Percentiles rank a stretch among this genome's conserved stretches.
Evolutionary conservation across 495 filamentous ascomycete genomes (phyloP).

Genomic region (Aspergillus carlsbadensis): DNA sequence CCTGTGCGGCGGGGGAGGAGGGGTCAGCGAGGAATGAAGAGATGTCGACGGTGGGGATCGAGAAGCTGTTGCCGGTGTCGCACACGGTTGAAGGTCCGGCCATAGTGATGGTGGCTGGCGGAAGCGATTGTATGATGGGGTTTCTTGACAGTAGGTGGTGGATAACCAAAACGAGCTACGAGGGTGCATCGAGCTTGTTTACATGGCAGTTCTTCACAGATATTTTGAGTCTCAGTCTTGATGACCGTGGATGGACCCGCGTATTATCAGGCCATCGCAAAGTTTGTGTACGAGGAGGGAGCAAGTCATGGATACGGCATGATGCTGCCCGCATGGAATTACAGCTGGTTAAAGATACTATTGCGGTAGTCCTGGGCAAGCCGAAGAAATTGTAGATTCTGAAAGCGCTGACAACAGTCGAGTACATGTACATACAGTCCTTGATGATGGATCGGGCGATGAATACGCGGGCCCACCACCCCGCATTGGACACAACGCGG

Average conservation of each 20-base stretch:
- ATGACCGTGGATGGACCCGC: neutral
- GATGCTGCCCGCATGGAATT: too few relatives aligned
- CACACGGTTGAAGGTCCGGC: too few relatives aligned
- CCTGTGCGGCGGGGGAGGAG: constrained; percentile 16
- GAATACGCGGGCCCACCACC: neutral
- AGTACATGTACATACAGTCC: neutral
- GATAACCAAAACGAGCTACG: too few relatives aligned
- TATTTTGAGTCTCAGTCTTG: neutral
- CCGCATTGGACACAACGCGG: too few relatives aligned
- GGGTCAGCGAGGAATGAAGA: constrained; percentile 31
- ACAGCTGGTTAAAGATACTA: too few relatives aligned
- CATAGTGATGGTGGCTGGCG: neutral
- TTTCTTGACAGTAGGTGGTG: neutral
- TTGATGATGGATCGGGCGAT: too few relatives aligned
- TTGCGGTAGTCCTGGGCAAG: too few relatives aligned
- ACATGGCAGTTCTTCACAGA: neutral
- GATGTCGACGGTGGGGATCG: constrained; percentile 3
- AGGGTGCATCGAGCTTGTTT: neutral
- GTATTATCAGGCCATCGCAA: neutral
- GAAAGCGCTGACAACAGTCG: neutral
- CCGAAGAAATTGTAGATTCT: too few relatives aligned
- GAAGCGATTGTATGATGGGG: neutral
- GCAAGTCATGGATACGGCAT: neutral
- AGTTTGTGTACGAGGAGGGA: neutral
- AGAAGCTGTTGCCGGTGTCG: neutral